Percentiles rank a stretch among this genome's conserved stretches.
phyloP scores from a whole-genome alignment of 169 alveolate species.

The Eimeria praecox region DNA sequence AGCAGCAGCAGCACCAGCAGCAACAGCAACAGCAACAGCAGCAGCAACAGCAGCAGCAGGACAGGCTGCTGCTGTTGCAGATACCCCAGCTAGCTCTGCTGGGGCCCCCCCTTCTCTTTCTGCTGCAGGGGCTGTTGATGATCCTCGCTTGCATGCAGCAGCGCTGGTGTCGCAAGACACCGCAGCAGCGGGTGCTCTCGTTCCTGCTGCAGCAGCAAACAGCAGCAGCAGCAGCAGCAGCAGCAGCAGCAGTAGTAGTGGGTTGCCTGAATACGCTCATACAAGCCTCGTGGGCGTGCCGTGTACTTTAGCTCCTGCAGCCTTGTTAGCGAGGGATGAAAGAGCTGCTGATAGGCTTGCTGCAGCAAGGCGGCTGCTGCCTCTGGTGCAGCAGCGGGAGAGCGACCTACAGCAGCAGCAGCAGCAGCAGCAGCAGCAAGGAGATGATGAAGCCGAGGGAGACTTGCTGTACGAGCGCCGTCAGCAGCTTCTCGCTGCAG shows the following conservation, averaged over 20 bases:
- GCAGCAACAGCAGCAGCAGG: not conserved
- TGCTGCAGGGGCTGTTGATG: not conserved
- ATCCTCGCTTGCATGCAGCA: not conserved
- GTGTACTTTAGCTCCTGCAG: conserved; percentile 34
- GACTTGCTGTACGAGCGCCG: conserved; percentile 6
- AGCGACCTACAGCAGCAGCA: not conserved
- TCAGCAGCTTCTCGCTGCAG: conserved; percentile 37
- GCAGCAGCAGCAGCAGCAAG: conserved; percentile 65
- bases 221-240: conserved; percentile 66
- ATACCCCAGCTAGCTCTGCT: not conserved
- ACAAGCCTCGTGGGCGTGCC: conserved; percentile 3
- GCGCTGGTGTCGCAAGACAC: not conserved
- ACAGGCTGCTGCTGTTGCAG: conserved; percentile 17
- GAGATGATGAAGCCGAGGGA: not conserved
- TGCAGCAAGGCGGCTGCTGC: conserved; percentile 50
- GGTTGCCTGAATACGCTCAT: conserved; percentile 3
- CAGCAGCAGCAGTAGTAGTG: not conserved
- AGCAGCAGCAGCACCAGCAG: not conserved
- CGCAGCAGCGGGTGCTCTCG: not conserved
- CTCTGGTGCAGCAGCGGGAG: conserved; percentile 45
- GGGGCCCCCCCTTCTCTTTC: not conserved
- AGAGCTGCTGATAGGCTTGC: conserved; percentile 44
- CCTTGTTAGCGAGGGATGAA: not conserved
- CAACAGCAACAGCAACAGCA: conserved; percentile 34
- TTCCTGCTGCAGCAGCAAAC: conserved; percentile 25